phyloP scores from a whole-genome alignment of 768 basidiomycete species.

The Harrya chromipes region DNA sequence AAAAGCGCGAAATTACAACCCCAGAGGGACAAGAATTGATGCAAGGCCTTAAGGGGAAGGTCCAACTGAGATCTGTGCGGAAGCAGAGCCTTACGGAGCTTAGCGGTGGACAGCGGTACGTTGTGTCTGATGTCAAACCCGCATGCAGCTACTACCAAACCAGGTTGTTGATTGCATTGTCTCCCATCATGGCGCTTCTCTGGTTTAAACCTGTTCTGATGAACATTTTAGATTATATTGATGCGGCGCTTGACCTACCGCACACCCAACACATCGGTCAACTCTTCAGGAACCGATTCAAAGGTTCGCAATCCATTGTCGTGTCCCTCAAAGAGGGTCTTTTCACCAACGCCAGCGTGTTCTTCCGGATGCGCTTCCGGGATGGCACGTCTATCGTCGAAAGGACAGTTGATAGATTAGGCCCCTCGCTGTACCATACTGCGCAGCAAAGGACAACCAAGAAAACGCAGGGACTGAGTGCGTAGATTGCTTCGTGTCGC shows the following conservation, averaged over 20 bases:
- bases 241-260: slow-evolving; percentile 93
- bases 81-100: slow-evolving; percentile 96
- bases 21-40: slow-evolving; percentile 93
- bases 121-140: background rate
- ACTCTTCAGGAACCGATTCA: slow-evolving; percentile 96
- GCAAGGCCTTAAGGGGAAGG: slow-evolving; percentile 96
- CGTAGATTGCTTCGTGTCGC: background rate
- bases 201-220: slow-evolving; percentile 99
- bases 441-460: slow-evolving; percentile 11
- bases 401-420: slow-evolving; percentile 66
- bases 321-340: slow-evolving; percentile 95
- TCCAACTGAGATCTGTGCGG: slow-evolving; percentile 92
- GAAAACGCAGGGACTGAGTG: slow-evolving; percentile 1
- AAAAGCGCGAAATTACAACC: slow-evolving; percentile 96
- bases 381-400: slow-evolving; percentile 94
- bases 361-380: slow-evolving; percentile 89
- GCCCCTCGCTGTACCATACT: slow-evolving; percentile 40
- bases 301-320: slow-evolving; percentile 97
- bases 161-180: slow-evolving; percentile 95
- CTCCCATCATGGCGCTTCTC: slow-evolving; percentile 97
- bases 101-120: slow-evolving; percentile 93
- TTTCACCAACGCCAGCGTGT: slow-evolving; percentile 95
- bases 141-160: background rate
- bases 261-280: slow-evolving; percentile 98
- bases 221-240: slow-evolving; percentile 99